Conservation (phyloP, 257 asterid species). For the Jacaranda mimosifolia region DNA sequence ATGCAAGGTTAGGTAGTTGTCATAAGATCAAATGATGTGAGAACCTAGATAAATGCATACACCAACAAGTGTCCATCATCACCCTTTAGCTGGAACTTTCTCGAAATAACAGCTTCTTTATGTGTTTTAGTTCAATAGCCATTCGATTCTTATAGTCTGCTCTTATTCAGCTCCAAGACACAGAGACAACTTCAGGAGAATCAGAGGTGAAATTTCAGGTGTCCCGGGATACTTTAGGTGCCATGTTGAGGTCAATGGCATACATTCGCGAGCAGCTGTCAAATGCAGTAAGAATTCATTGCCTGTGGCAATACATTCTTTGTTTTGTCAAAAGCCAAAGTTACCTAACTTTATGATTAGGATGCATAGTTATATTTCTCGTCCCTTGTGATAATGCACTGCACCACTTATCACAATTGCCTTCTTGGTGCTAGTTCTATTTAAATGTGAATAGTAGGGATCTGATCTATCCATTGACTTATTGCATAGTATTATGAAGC, state of each 20-base stretch:
- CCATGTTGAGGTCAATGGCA: conserved; percentile 89
- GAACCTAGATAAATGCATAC: neutral
- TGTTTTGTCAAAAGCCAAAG: conserved; percentile 9
- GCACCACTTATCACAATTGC: neutral
- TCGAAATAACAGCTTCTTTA: too few relatives aligned
- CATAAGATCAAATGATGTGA: conserved; percentile 7
- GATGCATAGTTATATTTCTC: neutral
- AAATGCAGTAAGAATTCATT: conserved; percentile 52
- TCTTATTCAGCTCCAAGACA: conserved; percentile 82
- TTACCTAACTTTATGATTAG: neutral
- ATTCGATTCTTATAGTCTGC: conserved; percentile 27
- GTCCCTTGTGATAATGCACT: neutral
- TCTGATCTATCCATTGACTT: neutral
- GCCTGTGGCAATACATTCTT: conserved; percentile 20
- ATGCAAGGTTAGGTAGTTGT: conserved; percentile 22
- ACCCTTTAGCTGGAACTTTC: conserved; percentile 11
- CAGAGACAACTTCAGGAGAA: conserved; percentile 71
- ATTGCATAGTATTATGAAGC: neutral
- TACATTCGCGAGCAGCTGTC: conserved; percentile 87
- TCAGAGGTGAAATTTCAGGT: conserved; percentile 88
- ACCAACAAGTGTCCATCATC: conserved; percentile 19
- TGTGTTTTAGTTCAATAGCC: conserved; percentile 22
- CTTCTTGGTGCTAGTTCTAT: neutral
- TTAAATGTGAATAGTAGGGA: neutral
- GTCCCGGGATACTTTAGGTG: conserved; percentile 76